A percentile compares a stretch with the other conserved stretches of the same genome.
These are phyloP conservation scores for Trypanosoma brucei DNA, from an alignment of 208 protist genomes.

Conservation along the genomic window DNA sequence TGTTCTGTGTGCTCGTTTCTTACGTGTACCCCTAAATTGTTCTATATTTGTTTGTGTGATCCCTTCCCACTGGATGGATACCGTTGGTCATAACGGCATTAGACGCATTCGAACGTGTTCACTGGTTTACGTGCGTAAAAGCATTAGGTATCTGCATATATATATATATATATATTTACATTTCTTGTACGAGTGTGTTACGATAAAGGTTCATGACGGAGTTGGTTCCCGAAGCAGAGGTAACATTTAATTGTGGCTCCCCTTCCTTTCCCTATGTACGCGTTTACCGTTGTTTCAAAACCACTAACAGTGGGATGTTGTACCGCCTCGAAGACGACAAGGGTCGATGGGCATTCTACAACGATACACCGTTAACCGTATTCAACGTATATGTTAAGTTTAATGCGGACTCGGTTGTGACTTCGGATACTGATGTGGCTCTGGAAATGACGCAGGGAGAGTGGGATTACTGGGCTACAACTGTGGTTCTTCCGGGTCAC, in stretches of 20 bases:
- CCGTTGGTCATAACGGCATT: no score
- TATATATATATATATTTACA: no score
- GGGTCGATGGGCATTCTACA: slow-evolving; percentile 77
- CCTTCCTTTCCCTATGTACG: slow-evolving; percentile 26
- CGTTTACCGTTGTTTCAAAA: slow-evolving; percentile 77
- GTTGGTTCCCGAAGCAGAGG: slow-evolving; percentile 17
- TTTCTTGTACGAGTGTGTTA: no score
- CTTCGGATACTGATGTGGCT: slow-evolving; percentile 31
- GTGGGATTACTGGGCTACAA: slow-evolving; percentile 12
- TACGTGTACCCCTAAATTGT: no score
- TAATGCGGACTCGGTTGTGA: slow-evolving; percentile 31
- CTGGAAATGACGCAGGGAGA: slow-evolving; percentile 19
- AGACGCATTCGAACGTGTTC: no score
- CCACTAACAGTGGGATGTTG: slow-evolving; percentile 70
- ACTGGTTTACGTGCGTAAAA: no score
- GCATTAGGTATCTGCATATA: no score
- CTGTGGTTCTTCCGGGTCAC: slow-evolving; percentile 21
- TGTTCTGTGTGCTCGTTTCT: no score
- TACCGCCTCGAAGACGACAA: slow-evolving; percentile 75
- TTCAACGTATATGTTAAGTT: slow-evolving; percentile 33
- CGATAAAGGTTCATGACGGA: slow-evolving; percentile 29
- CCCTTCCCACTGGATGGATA: no score
- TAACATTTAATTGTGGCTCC: slow-evolving; percentile 11
- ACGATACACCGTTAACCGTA: slow-evolving; percentile 57
- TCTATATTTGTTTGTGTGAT: no score